A percentile compares a stretch with the other conserved stretches of the same genome.
phyloP scores from a whole-genome alignment of 805 yeast species.

The Helenozyma baotianmanensis region DNA sequence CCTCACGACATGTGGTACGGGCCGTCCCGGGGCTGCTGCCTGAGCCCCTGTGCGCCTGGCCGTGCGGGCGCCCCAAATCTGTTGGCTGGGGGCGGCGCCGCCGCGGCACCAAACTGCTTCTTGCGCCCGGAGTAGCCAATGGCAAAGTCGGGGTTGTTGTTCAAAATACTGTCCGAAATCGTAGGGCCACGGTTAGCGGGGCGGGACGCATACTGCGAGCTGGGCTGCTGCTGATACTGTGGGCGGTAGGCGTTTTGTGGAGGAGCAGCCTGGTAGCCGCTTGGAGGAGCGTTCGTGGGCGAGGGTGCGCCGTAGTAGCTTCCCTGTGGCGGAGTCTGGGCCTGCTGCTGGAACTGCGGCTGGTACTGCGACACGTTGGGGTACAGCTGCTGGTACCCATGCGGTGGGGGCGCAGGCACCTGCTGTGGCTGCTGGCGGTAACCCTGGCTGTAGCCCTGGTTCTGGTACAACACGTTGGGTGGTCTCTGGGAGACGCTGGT shows the following conservation, averaged over 20 bases:
- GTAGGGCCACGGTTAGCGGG: slow-evolving; percentile 24
- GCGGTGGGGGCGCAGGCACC: no score
- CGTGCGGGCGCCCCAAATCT: no score
- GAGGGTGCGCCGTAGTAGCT: not conserved
- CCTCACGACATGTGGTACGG: no score
- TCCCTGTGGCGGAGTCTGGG: slow-evolving; percentile 1
- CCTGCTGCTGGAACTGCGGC: slow-evolving; percentile 10
- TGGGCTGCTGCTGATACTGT: slow-evolving; percentile 4
- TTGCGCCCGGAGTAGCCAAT: slow-evolving; percentile 21
- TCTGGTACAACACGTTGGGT: slow-evolving; percentile 44
- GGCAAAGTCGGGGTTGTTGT: slow-evolving; percentile 38
- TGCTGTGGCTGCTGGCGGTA: slow-evolving; percentile 2
- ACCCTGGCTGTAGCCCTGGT: slow-evolving; percentile 1
- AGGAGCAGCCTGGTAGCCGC: not conserved
- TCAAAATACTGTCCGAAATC: slow-evolving; percentile 35
- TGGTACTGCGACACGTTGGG: slow-evolving; percentile 6
- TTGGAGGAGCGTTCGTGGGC: not conserved
- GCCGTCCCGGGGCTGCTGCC: no score
- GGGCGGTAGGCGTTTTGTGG: slow-evolving; percentile 6
- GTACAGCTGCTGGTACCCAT: slow-evolving; percentile 8
- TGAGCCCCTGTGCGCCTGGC: no score
- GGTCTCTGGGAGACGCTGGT: slow-evolving; percentile 79
- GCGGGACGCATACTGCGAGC: slow-evolving; percentile 8
- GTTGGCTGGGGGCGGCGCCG: not conserved
- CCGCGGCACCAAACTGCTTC: slow-evolving; percentile 8